Conservation (phyloP, 768 basidiomycete species). For the Pleurotus ostreatus region DNA sequence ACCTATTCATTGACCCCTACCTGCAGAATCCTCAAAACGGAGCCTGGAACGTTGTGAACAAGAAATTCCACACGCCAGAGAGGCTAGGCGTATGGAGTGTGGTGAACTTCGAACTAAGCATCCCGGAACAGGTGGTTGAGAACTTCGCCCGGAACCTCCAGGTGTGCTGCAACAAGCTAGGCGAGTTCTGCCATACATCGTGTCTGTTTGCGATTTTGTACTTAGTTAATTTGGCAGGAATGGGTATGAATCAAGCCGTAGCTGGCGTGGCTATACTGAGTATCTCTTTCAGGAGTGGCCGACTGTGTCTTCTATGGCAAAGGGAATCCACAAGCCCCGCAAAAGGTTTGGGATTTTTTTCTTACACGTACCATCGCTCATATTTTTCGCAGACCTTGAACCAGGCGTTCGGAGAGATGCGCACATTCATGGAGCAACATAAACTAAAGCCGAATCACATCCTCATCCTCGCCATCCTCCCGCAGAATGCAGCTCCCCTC, state of each 20-base stretch:
- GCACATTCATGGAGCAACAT: not conserved
- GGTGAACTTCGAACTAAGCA: slow-evolving; percentile 9
- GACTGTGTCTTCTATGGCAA: not conserved
- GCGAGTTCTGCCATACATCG: not conserved
- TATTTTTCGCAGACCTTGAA: not conserved
- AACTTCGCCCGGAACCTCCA: slow-evolving; percentile 1
- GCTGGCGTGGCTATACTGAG: too few relatives aligned
- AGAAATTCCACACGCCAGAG: slow-evolving; percentile 14
- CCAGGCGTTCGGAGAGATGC: not conserved
- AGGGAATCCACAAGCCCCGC: not conserved
- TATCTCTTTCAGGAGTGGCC: not conserved
- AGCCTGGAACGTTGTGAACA: slow-evolving; percentile 22
- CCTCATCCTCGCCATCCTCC: slow-evolving; percentile 47
- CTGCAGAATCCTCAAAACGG: slow-evolving; percentile 22
- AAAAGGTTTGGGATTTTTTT: not conserved
- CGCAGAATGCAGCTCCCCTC: slow-evolving; percentile 41
- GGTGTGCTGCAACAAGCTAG: slow-evolving; percentile 8
- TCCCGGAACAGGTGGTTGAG: not conserved
- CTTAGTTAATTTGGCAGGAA: slow-evolving; percentile 6
- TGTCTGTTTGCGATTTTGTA: too few relatives aligned
- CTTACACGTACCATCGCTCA: not conserved
- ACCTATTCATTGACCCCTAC: not conserved
- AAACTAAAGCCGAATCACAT: slow-evolving; percentile 8
- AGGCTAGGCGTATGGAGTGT: slow-evolving; percentile 18
- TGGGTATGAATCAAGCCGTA: slow-evolving; percentile 11